Base-by-base conservation (phyloP, 164 flowering plant genomes). In the Annona cherimola region DNA sequence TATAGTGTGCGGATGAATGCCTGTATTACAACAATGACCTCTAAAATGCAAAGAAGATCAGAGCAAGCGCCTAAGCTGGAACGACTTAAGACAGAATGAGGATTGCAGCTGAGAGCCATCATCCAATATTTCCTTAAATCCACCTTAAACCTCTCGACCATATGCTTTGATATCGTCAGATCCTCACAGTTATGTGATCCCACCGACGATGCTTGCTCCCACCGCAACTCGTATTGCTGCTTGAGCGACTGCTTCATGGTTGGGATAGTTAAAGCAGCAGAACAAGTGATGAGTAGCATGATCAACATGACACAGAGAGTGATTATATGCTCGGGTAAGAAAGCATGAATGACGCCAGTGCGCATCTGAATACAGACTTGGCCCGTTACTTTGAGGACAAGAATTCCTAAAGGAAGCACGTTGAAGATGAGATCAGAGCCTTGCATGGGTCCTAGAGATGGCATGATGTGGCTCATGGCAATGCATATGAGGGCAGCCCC, bases 11-110 rank as follows among this genome's bases (percentile, higher is more conserved):
- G n/a, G n/a, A n/a, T n/a, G 86, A 35, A 83, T 79, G 73, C 87
- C 81, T 0, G 83, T 81, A 18, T 79, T 91, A 0, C 81, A 86
- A 19, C 91, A 81, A 4, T 80, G 88, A 68, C n/a, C n/a, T n/a
- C n/a, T n/a, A n/a, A n/a, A n/a, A n/a, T n/a, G n/a, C n/a, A n/a
- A n/a, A n/a, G n/a, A n/a, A n/a, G n/a, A n/a, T n/a, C n/a, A n/a
- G n/a, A n/a, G n/a, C n/a, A n/a, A n/a, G n/a, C n/a, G n/a, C n/a
- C n/a, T n/a, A n/a, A n/a, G n/a, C n/a, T n/a, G n/a, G n/a, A n/a
- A n/a, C n/a, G n/a, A n/a, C n/a, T n/a, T n/a, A 83, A 67, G 65
- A 90, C 96, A 70, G 85, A 83, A 57, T 88, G 93, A n/a, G 91
- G 93, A 73, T 78, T 78, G 46, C 81, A 45, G 5, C 91, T 84